Evolutionary conservation across 176 grass and related monocot species (phyloP), one percentile per base, ranked within the genome.

Genomic region (Areca catechu): DNA sequence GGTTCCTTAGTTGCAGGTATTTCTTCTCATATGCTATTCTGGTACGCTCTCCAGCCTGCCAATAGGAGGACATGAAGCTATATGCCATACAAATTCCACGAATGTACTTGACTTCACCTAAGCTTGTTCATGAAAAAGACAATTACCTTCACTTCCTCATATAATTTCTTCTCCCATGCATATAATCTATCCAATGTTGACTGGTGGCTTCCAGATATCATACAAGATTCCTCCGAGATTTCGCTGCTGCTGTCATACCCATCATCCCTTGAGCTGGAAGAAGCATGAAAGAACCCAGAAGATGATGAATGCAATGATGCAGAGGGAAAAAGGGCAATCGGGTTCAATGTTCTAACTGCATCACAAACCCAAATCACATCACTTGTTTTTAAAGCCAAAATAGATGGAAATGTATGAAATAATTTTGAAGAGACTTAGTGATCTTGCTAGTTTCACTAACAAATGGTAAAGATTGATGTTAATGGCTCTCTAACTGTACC

Each of bases 21-120:
- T 76, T 92, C 73, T 92, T 98, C 67, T 98, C 93, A 25, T 92
- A 98, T 24, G 86, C 88, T 23, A 98, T 79, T 80, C 80, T 88
- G 67, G 79, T 82, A 20, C 79, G 70, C 49, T 92, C 93, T 54
- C 84, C 93, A 1, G 59, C 84, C 93, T 98, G 74, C 60, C 54
- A 43, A 43, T 12, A 43, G 34, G 34, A 43, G 34, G 34, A 43
- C 34, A 43, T 43, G 34, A 43, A 43, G 9, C 34, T 10, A 43
- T 12, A 43, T 43, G 34, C 34, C 34, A 14, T 43, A 43, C 34
- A 43, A 43, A 43, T 43, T 43, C 9, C 9, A 43, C 34, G 14
- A 43, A 43, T 43, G 10, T 43, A 43, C 34, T 14, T 12, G 34
- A 14, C 9, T 43, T 12, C 9, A 43, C 34, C 34, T 3, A 0